Conservation (phyloP, 164 flowering plant genomes). For the Euptelea pleiosperma region DNA sequence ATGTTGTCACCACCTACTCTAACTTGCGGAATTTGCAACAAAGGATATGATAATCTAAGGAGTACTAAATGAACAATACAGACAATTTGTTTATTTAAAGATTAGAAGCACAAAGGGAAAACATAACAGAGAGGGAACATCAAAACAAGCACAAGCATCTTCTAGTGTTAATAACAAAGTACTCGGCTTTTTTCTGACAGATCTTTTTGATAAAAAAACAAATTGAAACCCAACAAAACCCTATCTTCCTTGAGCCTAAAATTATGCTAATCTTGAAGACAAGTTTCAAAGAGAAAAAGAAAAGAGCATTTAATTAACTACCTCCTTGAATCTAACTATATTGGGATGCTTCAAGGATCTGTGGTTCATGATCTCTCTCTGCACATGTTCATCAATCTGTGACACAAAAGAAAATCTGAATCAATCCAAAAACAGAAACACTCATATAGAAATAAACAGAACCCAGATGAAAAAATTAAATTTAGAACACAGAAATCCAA, state of each 20-base stretch:
- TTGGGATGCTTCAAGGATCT: slow-evolving; percentile 78
- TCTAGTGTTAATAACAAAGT: background rate
- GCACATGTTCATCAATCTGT: slow-evolving; percentile 85
- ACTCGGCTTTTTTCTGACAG: background rate
- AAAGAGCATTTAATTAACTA: slow-evolving; percentile 15
- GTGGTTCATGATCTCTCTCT: slow-evolving; percentile 80
- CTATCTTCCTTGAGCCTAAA: background rate
- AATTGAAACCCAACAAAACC: no score
- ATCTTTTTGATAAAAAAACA: background rate
- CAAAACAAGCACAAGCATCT: background rate
- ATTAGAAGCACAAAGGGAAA: background rate
- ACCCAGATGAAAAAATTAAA: background rate
- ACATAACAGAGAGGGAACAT: background rate
- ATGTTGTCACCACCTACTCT: no score
- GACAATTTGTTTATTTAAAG: background rate
- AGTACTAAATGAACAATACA: background rate
- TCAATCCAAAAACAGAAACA: background rate
- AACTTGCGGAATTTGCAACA: background rate
- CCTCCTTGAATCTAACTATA: slow-evolving; percentile 77
- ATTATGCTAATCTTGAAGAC: background rate
- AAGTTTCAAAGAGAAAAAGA: background rate
- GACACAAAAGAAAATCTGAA: background rate
- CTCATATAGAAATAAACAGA: background rate
- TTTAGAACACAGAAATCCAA: background rate
- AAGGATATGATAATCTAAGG: slow-evolving; percentile 1